Evolutionary conservation across 1,284 basidiomycete species (phyloP).

Genomic region (Sporisorium graminicola): DNA sequence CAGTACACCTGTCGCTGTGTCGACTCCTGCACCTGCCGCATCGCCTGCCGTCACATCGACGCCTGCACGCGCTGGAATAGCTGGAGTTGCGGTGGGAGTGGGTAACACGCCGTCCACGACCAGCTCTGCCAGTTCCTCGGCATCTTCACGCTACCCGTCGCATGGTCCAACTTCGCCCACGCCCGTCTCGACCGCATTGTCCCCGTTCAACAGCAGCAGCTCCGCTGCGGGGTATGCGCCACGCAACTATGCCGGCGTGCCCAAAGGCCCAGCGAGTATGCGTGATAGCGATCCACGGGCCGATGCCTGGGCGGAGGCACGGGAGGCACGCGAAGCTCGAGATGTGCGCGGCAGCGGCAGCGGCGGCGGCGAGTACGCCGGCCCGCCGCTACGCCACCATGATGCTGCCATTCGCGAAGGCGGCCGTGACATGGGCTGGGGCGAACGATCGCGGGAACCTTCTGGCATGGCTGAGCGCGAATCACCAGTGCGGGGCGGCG

Average conservation of each 20-base stretch:
- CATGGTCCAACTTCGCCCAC: slow-evolving; percentile 27
- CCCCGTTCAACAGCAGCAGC: slow-evolving; percentile 5
- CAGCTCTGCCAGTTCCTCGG: slow-evolving; percentile 21
- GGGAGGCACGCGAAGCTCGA: slow-evolving; percentile 25
- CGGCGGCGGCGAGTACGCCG: slow-evolving; percentile 10
- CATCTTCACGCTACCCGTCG: slow-evolving; percentile 16
- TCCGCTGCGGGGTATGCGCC: slow-evolving; percentile 17
- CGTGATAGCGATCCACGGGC: slow-evolving; percentile 40
- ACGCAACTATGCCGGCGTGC: slow-evolving; percentile 50
- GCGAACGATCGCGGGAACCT: slow-evolving; percentile 22
- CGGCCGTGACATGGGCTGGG: slow-evolving; percentile 35
- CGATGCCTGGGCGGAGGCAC: slow-evolving; percentile 34
- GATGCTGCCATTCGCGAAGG: slow-evolving; percentile 4
- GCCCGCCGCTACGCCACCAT: slow-evolving; percentile 3
- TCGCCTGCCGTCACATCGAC: slow-evolving; percentile 14
- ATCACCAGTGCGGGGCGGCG: not conserved
- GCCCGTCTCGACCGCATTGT: slow-evolving; percentile 15
- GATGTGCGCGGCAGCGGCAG: slow-evolving; percentile 8
- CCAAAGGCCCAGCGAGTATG: slow-evolving; percentile 59
- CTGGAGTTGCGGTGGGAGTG: slow-evolving; percentile 16
- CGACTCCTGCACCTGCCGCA: not conserved
- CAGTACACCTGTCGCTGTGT: not conserved
- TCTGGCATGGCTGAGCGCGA: slow-evolving; percentile 12
- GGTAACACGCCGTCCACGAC: slow-evolving; percentile 33
- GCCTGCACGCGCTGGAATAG: slow-evolving; percentile 21